Evolutionary conservation across 2,329 filamentous ascomycete species (phyloP).

Genomic region (Botrytis sinoallii): DNA sequence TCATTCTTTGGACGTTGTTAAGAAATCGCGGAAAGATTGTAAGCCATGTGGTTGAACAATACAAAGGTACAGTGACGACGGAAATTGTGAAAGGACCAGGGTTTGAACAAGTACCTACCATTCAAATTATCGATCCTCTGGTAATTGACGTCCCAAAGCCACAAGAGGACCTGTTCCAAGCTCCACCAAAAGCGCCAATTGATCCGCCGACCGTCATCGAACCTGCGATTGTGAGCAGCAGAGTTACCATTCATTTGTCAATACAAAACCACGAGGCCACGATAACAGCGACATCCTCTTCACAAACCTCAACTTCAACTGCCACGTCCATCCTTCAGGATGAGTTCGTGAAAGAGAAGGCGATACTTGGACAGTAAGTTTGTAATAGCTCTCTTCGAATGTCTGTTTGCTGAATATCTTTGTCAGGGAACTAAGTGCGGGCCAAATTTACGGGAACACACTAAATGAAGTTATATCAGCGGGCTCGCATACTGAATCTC

Average conservation of each 20-base stretch:
- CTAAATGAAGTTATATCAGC: constrained; percentile 46
- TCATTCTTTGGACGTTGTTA: constrained; percentile 11
- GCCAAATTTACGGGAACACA: constrained; percentile 57
- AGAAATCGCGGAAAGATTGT: not conserved
- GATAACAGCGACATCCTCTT: not conserved
- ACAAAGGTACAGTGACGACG: not conserved
- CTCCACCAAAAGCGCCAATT: not conserved
- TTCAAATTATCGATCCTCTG: not conserved
- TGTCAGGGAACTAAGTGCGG: constrained; percentile 45
- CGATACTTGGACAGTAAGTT: constrained; percentile 26
- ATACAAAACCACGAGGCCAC: not conserved
- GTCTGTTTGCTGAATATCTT: constrained; percentile 24
- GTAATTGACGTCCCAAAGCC: not conserved
- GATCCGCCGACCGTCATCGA: not conserved
- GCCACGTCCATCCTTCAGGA: not conserved
- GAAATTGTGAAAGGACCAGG: not conserved
- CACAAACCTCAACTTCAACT: not conserved
- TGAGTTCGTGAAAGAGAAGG: constrained; percentile 28
- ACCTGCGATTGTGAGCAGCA: not conserved
- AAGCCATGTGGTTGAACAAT: constrained; percentile 13
- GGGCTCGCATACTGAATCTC: constrained; percentile 34
- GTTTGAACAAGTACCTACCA: not conserved
- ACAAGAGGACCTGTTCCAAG: not conserved
- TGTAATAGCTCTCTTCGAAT: not conserved
- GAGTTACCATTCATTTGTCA: not conserved